A percentile compares a stretch with the other conserved stretches of the same genome.
Evolutionary conservation across 2,329 filamentous ascomycete genomes (phyloP).

Genomic region (Clonostachys rhizophaga): DNA sequence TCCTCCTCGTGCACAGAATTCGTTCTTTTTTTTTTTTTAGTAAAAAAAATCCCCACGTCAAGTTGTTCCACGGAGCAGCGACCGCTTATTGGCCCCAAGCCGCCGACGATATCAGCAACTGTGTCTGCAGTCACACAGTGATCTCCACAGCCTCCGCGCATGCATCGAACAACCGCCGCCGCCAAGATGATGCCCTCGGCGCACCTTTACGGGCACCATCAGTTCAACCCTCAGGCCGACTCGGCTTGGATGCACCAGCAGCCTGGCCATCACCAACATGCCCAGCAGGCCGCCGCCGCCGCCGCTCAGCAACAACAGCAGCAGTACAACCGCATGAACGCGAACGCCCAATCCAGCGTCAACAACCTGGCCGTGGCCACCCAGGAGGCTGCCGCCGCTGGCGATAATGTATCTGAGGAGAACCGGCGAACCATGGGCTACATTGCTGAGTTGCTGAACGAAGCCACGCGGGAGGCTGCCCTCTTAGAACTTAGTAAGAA

Average conservation of each 20-base stretch:
- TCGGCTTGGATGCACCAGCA: slow-evolving; percentile 66
- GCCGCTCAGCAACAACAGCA: slow-evolving; percentile 47
- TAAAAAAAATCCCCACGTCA: no score
- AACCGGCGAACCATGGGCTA: slow-evolving; percentile 89
- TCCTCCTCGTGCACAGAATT: no score
- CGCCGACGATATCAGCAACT: no score
- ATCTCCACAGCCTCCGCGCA: background rate
- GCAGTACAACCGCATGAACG: slow-evolving; percentile 36
- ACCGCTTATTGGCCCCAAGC: no score
- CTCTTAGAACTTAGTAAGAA: slow-evolving; percentile 97
- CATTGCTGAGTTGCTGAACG: slow-evolving; percentile 87
- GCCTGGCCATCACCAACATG: slow-evolving; percentile 51
- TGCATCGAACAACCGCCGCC: slow-evolving; percentile 4
- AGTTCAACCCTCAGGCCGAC: slow-evolving; percentile 58
- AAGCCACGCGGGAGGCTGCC: slow-evolving; percentile 81
- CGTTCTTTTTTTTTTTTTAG: no score
- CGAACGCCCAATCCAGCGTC: slow-evolving; percentile 68
- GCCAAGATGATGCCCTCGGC: slow-evolving; percentile 56
- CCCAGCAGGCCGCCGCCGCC: slow-evolving; percentile 46
- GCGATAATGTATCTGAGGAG: slow-evolving; percentile 75
- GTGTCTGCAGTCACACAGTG: no score
- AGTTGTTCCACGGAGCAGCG: no score
- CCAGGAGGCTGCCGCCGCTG: slow-evolving; percentile 21
- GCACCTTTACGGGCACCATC: slow-evolving; percentile 64
- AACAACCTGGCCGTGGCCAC: slow-evolving; percentile 1